These are phyloP conservation scores for Scytalidium sp. DNA, from an alignment of 2,329 filamentous ascomycete genomes.

Conservation along the genomic window DNA sequence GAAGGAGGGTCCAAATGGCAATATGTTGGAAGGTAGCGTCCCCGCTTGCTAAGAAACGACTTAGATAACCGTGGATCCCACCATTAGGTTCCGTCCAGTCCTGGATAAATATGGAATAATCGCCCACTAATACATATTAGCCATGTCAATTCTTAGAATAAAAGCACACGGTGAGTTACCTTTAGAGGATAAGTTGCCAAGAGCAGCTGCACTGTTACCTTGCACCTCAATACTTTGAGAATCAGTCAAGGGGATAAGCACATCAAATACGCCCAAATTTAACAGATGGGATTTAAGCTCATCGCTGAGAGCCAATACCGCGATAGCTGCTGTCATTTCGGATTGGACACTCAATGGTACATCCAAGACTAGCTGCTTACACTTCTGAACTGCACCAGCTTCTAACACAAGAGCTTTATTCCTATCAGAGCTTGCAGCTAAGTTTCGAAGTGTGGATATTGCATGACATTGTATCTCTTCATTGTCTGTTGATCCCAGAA, in stretches of 20 bases:
- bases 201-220: constrained; percentile 92
- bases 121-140: constrained; percentile 65
- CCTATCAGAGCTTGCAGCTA: constrained; percentile 93
- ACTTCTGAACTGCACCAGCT: constrained; percentile 95
- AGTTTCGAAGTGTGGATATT: constrained; percentile 91
- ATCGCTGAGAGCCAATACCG: constrained; percentile 90
- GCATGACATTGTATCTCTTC: constrained; percentile 99
- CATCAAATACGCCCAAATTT: constrained; percentile 91
- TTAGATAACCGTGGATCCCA: constrained; percentile 93
- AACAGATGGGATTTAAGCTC: constrained; percentile 91
- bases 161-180: constrained; percentile 51
- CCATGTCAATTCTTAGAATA: constrained; percentile 6
- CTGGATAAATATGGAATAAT: constrained; percentile 93
- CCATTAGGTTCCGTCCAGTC: constrained; percentile 92
- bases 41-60: constrained; percentile 87
- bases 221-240: constrained; percentile 97
- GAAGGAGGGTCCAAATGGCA: constrained; percentile 95
- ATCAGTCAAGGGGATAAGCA: constrained; percentile 90
- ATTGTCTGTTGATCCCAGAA: constrained; percentile 92
- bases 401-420: constrained; percentile 98
- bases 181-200: constrained; percentile 96
- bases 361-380: constrained; percentile 92
- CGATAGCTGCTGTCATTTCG: constrained; percentile 99
- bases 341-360: constrained; percentile 94
- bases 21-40: constrained; percentile 99